A percentile compares a stretch with the other conserved stretches of the same genome.
phyloP scores from a whole-genome alignment of 2,329 filamentous ascomycete genomes.

The Monosporascus sp. region DNA sequence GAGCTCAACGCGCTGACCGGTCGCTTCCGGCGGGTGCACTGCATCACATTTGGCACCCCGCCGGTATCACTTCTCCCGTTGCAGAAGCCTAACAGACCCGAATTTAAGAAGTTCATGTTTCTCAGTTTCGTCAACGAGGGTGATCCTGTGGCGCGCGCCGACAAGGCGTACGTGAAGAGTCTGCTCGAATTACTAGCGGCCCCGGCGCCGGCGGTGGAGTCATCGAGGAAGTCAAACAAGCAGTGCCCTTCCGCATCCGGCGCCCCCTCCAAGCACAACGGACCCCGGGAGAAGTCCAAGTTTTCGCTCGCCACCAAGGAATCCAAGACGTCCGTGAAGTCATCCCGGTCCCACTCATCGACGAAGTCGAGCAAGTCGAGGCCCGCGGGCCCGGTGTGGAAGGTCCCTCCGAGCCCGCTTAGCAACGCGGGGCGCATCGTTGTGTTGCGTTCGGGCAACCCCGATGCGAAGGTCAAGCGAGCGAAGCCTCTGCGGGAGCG shows the following conservation, averaged over 20 bases:
- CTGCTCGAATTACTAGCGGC: conserved; percentile 65
- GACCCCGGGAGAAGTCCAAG: conserved; percentile 21
- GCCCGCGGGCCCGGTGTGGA: conserved; percentile 47
- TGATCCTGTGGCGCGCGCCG: conserved; percentile 72
- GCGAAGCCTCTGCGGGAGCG: conserved; percentile 45
- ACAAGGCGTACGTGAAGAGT: conserved; percentile 68
- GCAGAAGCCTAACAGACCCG: conserved; percentile 44
- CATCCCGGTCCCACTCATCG: conserved; percentile 10
- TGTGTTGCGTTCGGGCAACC: conserved; percentile 52
- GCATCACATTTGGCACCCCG: conserved; percentile 79
- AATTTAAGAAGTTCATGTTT: conserved; percentile 64
- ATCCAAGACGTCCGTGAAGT: conserved; percentile 21
- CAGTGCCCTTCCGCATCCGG: conserved; percentile 2
- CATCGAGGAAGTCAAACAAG: conserved; percentile 6
- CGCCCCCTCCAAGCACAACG: conserved; percentile 13
- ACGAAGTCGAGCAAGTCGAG: conserved; percentile 10
- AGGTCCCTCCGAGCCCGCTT: conserved; percentile 58
- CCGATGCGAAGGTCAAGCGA: conserved; percentile 30
- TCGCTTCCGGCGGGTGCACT: conserved; percentile 75
- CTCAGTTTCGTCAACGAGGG: conserved; percentile 80
- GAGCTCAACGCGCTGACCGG: conserved; percentile 65
- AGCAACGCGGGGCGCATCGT: conserved; percentile 67
- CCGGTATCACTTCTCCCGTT: conserved; percentile 70
- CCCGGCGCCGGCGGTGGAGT: conserved; percentile 40
- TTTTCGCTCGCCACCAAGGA: conserved; percentile 15